Base-by-base conservation (phyloP, 1,139 yeast genomes). In the Pichia sp. region DNA sequence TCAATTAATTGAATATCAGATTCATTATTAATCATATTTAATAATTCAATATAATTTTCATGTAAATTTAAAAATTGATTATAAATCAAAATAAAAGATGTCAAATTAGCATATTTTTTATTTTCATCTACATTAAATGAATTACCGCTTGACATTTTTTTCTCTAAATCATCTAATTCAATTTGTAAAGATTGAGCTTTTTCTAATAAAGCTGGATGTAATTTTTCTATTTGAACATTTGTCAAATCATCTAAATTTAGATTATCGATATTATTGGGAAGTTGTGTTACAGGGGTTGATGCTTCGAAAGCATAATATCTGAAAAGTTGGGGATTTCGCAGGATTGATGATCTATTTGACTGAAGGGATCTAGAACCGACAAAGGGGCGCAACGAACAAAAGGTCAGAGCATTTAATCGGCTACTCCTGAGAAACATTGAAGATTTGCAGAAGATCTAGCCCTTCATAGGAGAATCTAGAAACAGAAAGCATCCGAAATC, bases 81-180 rank as follows among this genome's bases (percentile, higher is more conserved):
- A 50, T 74, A 78, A 25, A 72, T 61, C 19, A 76, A 80, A 3
- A 77, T 68, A 1, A 85, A 66, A 1, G 69, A 60, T 4, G 78
- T 67, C 13, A 85, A 62, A 40, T 71, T 68, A 1, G 88, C 71
- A 50, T 76, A 76, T 50, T 69, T 65, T 42, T 76, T 75, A 45
- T 78, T 81, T 34, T 72, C 66, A 9, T 71, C 77, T 14, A 72
- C 69, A 49, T 76, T 78, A 56, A 80, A 83, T 7, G 43, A 49
- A 0, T 69, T 68, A 10, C 74, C 72, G 3, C 61, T 55, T 1
- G 70, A 56, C 46, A 82, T 64, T 43, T 68, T 64, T 8, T 62
- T 53, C 39, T 79, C 79, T 1, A 86, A 61, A 1, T 53, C 58
- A 9, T 58, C 52, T 43, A 77, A 70, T 53, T 86, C 89, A 3